Percentiles rank a stretch among this genome's conserved stretches.
phyloP scores from a whole-genome alignment of 306 rosid genomes.

The Trichosanthes truncata region DNA sequence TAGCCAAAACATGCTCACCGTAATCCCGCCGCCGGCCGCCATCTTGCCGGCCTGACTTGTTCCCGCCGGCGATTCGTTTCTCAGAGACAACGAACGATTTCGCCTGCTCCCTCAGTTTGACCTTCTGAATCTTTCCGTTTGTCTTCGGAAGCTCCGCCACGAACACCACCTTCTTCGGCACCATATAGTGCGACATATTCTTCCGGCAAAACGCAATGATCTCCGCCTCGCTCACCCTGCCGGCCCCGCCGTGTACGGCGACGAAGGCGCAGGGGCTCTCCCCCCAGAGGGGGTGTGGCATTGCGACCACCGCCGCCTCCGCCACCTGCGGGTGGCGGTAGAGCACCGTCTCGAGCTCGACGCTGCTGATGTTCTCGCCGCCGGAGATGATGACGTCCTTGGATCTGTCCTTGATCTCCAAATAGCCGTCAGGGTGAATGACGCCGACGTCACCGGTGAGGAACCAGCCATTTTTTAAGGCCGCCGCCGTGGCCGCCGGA shows the following conservation, averaged over 20 bases:
- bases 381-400: slow-evolving; percentile 92
- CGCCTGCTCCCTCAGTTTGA: slow-evolving; percentile 34
- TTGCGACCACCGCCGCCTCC: slow-evolving; percentile 92
- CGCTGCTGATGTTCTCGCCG: slow-evolving; percentile 85
- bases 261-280: slow-evolving; percentile 90
- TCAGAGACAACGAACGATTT: background rate
- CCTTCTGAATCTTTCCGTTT: slow-evolving; percentile 60
- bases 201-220: slow-evolving; percentile 37
- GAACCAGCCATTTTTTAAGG: slow-evolving; percentile 72
- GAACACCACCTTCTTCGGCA: slow-evolving; percentile 66
- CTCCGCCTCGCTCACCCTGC: slow-evolving; percentile 26
- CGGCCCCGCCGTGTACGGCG: slow-evolving; percentile 15
- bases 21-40: background rate
- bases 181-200: slow-evolving; percentile 56
- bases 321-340: slow-evolving; percentile 53
- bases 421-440: slow-evolving; percentile 65
- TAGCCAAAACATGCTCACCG: background rate
- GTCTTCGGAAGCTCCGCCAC: slow-evolving; percentile 52
- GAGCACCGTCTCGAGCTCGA: slow-evolving; percentile 54
- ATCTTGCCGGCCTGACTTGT: background rate
- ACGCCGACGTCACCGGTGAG: slow-evolving; percentile 80
- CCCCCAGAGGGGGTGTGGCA: slow-evolving; percentile 85
- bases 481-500: slow-evolving; percentile 28
- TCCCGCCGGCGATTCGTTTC: background rate
- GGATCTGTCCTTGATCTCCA: slow-evolving; percentile 80